Evolutionary conservation across 495 filamentous ascomycete species (phyloP), one percentile per base, ranked within the genome.

Genomic region (Trichoderma asperelloides): DNA sequence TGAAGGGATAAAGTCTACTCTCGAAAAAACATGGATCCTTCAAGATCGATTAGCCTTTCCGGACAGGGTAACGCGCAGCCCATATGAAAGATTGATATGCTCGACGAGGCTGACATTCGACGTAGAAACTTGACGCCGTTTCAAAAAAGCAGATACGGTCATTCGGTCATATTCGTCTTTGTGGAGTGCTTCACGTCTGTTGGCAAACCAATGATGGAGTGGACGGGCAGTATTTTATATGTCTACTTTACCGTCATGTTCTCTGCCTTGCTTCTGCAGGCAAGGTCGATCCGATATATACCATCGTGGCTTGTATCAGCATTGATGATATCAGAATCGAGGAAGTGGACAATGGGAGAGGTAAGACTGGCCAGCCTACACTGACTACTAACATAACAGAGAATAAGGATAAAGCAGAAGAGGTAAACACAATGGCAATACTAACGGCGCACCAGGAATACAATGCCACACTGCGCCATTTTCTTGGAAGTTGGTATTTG

Each of bases 401-500:
- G 55, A 60, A 30, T 5, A 16, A 16, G 15, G 43, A 47, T 15
- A 47, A 18, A n/a, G n/a, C n/a, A n/a, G n/a, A n/a, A n/a, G n/a
- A n/a, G n/a, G n/a, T n/a, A n/a, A n/a, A n/a, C n/a, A 18, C 15
- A 47, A 47, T 16, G 15, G 6, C 2, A 13, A 12, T 4, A 12
- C 55, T 60, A 28, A 60, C 55, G 63, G 6, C 27, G n/a, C 67
- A 74, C 66, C 12, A 96, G 93, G 93, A 2, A 76, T 97, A 8
- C 90, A 89, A 78, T 97, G 92, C 73, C 86, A 94, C 72, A 91
- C 88, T 23, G 92, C 90, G 25, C 86, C 88, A 15, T 91, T 91
- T 74, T 93, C 92, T 2, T 98, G 93, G 94, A 98, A 97, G 74
- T 73, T 97, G n/a, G 80, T 90, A 18, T 97, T 98, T 70, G 89